Conservation (phyloP, 306 rosid genomes). For the Dalbergia cochinchinensis region DNA sequence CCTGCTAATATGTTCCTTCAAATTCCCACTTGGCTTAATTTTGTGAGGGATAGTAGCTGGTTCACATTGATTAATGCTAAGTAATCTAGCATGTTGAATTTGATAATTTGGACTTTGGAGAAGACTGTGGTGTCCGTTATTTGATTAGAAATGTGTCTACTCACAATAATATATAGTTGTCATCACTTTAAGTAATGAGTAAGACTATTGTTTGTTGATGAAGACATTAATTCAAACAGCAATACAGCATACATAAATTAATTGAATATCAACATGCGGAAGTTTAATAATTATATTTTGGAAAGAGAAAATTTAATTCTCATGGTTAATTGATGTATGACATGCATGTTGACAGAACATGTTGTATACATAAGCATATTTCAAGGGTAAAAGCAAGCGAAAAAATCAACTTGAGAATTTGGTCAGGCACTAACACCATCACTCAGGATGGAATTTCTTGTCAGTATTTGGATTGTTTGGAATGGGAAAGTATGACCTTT, state of each 20-base stretch:
- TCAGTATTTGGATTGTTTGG: background rate
- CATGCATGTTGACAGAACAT: background rate
- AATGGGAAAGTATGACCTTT: background rate
- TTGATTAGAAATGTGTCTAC: constrained; percentile 24
- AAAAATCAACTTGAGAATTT: background rate
- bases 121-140: constrained; percentile 14
- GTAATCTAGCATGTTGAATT: constrained; percentile 34
- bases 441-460: background rate
- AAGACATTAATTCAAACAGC: background rate
- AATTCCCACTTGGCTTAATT: constrained; percentile 59
- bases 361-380: too few species aligned
- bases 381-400: too few species aligned
- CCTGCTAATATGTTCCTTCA: constrained; percentile 65
- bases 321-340: constrained; percentile 3
- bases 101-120: constrained; percentile 27
- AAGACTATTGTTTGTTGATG: constrained; percentile 7
- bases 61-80: constrained; percentile 41
- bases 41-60: constrained; percentile 45
- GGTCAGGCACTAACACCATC: background rate
- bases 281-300: constrained; percentile 4
- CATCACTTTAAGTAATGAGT: constrained; percentile 36
- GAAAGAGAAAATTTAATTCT: background rate
- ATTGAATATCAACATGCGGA: constrained; percentile 6
- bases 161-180: constrained; percentile 17
- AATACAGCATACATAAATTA: background rate